Conservation (phyloP, 192 early-diverging fungal genomes). For the Funneliformis geosporum region DNA sequence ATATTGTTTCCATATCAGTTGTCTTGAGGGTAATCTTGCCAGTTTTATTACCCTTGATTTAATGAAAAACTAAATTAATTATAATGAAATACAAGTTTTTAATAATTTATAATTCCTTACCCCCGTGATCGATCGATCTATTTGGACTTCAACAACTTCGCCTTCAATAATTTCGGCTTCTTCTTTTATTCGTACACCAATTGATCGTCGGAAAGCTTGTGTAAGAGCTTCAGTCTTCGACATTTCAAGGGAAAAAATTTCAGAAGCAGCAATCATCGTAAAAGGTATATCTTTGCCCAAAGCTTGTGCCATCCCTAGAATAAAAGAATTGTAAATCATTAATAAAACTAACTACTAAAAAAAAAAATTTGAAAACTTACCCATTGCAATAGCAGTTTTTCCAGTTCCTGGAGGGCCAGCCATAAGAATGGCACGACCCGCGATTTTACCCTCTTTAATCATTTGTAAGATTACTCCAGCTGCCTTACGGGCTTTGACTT, state of each 20-base stretch:
- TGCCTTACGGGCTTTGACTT: constrained; percentile 90
- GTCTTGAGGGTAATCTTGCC: constrained; percentile 99
- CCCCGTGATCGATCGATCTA: constrained; percentile 90
- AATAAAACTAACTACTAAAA: neutral
- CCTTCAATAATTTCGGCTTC: constrained; percentile 98
- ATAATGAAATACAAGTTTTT: neutral
- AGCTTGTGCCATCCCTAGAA: constrained; percentile 83
- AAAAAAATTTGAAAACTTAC: constrained; percentile 42
- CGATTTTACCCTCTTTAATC: constrained; percentile 98
- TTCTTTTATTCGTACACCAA: constrained; percentile 97
- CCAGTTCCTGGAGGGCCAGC: constrained; percentile 98
- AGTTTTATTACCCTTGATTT: constrained; percentile 79
- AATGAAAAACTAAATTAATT: neutral
- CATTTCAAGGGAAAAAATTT: constrained; percentile 99
- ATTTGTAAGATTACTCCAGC: constrained; percentile 96
- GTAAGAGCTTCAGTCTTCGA: constrained; percentile 97
- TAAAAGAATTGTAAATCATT: neutral
- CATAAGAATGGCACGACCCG: constrained; percentile 95
- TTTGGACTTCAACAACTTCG: constrained; percentile 98
- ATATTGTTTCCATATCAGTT: constrained; percentile 99
- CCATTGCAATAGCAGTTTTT: constrained; percentile 99
- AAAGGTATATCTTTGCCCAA: constrained; percentile 95
- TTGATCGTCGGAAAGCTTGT: constrained; percentile 96
- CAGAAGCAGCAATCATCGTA: constrained; percentile 95
- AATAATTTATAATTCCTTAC: constrained; percentile 50